Evolutionary conservation across 176 grass and related monocot genomes (phyloP).

Genomic region (Canna indica): DNA sequence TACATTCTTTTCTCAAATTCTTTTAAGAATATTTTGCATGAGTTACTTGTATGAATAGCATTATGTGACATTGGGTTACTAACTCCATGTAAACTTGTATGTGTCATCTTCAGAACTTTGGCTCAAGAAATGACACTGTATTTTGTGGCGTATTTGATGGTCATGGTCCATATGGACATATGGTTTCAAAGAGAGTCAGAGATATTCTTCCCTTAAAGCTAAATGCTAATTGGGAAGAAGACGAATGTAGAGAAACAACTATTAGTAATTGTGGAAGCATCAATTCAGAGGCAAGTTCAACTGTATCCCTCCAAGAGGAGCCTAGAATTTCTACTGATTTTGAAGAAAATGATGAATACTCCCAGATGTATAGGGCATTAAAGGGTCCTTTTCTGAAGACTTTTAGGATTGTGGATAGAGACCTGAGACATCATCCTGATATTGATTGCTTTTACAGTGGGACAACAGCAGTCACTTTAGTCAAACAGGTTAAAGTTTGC

Average conservation of each 20-base stretch:
- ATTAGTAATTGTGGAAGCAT: conserved; percentile 26
- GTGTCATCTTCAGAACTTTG: conserved; percentile 57
- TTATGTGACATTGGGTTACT: not conserved
- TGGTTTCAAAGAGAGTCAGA: conserved; percentile 88
- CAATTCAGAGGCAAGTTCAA: conserved; percentile 27
- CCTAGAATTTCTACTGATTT: conserved; percentile 21
- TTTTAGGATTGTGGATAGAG: conserved; percentile 69
- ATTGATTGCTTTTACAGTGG: conserved; percentile 76
- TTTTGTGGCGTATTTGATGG: conserved; percentile 98
- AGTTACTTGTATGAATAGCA: not conserved
- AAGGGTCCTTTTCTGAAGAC: conserved; percentile 56
- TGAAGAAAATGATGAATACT: conserved; percentile 28
- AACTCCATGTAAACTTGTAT: not conserved
- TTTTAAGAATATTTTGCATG: not conserved
- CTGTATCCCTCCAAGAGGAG: conserved; percentile 21
- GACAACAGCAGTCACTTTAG: conserved; percentile 72
- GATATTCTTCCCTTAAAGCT: conserved; percentile 72
- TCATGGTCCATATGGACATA: conserved; percentile 81
- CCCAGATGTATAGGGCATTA: conserved; percentile 36
- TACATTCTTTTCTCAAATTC: not conserved
- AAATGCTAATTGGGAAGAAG: conserved; percentile 38
- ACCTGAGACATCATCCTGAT: conserved; percentile 50
- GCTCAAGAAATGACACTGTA: conserved; percentile 48
- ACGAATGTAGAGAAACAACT: conserved; percentile 29
- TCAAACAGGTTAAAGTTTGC: conserved; percentile 57